Conservation (phyloP, 495 filamentous ascomycete species). For the Jackrogersella multiformis region DNA sequence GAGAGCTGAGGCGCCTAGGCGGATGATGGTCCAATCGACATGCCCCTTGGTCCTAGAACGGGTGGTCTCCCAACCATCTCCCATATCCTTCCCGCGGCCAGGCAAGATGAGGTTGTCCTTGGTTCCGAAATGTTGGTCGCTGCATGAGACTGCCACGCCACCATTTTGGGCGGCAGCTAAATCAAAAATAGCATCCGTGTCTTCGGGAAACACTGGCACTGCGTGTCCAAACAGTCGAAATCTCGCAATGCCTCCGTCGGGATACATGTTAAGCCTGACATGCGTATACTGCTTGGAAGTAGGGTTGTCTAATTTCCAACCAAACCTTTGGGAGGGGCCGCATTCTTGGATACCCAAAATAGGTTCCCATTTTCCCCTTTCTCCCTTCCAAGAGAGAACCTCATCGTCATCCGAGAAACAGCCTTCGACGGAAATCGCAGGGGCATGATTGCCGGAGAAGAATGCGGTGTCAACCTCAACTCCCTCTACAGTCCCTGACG, state of each 20-base stretch:
- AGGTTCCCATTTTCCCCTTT: conserved; percentile 71
- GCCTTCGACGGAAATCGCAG: conserved; percentile 83
- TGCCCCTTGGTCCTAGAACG: conserved; percentile 79
- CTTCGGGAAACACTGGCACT: conserved; percentile 73
- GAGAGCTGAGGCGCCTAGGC: conserved; percentile 74
- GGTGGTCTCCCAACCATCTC: conserved; percentile 94
- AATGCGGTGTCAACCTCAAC: conserved; percentile 88
- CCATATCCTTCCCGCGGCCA: conserved; percentile 89
- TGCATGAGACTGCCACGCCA: conserved; percentile 76
- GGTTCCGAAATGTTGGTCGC: conserved; percentile 86
- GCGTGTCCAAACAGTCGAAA: conserved; percentile 84
- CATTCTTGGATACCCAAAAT: conserved; percentile 76
- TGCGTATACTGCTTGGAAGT: conserved; percentile 79
- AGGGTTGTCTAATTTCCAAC: conserved; percentile 73
- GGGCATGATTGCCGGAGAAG: conserved; percentile 89
- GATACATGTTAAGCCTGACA: conserved; percentile 87
- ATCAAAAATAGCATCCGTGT: conserved; percentile 73
- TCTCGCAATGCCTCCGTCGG: conserved; percentile 91
- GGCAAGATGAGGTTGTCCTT: conserved; percentile 86
- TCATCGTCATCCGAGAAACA: conserved; percentile 70
- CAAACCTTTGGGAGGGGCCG: conserved; percentile 79
- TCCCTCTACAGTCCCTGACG: conserved; percentile 77
- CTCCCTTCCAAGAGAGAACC: conserved; percentile 67
- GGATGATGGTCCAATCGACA: conserved; percentile 85
- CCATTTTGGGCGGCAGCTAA: conserved; percentile 85